Base-by-base conservation (phyloP, 2,329 filamentous ascomycete genomes). In the Erysiphe pulchra region DNA sequence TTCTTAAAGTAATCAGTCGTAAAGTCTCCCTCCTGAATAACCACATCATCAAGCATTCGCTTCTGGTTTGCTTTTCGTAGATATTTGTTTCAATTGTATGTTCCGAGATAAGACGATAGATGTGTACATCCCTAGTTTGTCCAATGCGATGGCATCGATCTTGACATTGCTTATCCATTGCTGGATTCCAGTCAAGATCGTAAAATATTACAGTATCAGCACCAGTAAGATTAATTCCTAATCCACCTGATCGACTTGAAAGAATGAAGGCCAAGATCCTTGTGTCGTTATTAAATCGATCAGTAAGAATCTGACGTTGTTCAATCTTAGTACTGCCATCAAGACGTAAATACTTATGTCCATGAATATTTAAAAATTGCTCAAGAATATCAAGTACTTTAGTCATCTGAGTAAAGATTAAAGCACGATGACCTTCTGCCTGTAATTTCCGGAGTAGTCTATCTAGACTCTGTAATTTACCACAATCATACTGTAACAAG, bases 401-500 rank as follows among this genome's bases (percentile, higher is more conserved):
- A 42, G 90, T 95, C 90, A 99, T 98, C 57, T 99, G 90, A 0
- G 92, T 95, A 61, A 99, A 99, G 59, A 99, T 98, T 44, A 99
- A 68, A 10, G 85, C 90, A 8, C 92, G 82, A 56, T 95, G 90
- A 1, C 86, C 85, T 36, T 84, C 85, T 2, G 81, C 74, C 62
- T 95, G 86, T 8, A 98, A 69, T 50, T 80, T 77, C 10, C 90
- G 80, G 13, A 98, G 70, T 1, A 98, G 70, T 49, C 77, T 77
- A 56, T 92, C 90, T 14, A 98, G 70, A 16, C 80, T 77, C 56
- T 98, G 90, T 3, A 98, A 71, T 61, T 98, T 98, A 53, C 90
- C 90, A 56, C 90, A 95, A 61, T 98, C 90, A 59, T 92, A 98
- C 59, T 98, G 87, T 0, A 98, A 66, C n/a, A 98, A 73, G 33